Base-by-base conservation (phyloP, 441 rosid genomes). In the Euphorbia corollata region DNA sequence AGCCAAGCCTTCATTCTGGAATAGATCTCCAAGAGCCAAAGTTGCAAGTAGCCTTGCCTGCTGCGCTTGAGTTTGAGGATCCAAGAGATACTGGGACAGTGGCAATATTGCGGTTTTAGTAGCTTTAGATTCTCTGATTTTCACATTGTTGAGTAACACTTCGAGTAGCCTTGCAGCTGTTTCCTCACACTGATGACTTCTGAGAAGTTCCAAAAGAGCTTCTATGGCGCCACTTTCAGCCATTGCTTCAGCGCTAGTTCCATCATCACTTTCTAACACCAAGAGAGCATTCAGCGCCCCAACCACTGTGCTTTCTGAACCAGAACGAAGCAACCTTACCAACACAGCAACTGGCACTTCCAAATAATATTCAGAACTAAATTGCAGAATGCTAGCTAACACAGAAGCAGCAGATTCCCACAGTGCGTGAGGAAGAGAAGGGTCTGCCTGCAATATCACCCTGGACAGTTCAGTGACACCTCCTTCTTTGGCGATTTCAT, bases 351-450 rank as follows among this genome's bases (percentile, higher is more conserved):
- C 81, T 41, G 98, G 99, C 47, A 96, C 98, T 85, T 92, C 98
- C 79, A 90, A 81, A 82, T 89, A 96, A 78, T 81, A 96, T 73
- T 96, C 97, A 12, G 99, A 90, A 81, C 98, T 96, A 74, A 92
- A 92, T 72, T 92, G 99, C 79, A 96, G 84, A 81, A 96, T 89
- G 71, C 83, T 82, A 61, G 97, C 79, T 71, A 96, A 76, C 72
- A 92, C 97, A 58, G 92, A 85, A 68, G 99, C 96, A 59, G 97
- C 94, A 68, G 97, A 96, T 78, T 96, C 99, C 99, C 99, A 91
- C 75, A 92, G 77, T 8, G 86, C 84, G 74, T 90, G 92, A 55
- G 97, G 91, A 74, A 91, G 91, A 22, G 94, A 85, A 64, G 92
- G 97, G 83, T 92, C 98, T 67, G 97, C 91, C 82, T 87, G 98